Evolutionary conservation across 768 basidiomycete genomes (phyloP), one percentile per base, ranked within the genome.

Genomic region (Pleurotus eryngii): DNA sequence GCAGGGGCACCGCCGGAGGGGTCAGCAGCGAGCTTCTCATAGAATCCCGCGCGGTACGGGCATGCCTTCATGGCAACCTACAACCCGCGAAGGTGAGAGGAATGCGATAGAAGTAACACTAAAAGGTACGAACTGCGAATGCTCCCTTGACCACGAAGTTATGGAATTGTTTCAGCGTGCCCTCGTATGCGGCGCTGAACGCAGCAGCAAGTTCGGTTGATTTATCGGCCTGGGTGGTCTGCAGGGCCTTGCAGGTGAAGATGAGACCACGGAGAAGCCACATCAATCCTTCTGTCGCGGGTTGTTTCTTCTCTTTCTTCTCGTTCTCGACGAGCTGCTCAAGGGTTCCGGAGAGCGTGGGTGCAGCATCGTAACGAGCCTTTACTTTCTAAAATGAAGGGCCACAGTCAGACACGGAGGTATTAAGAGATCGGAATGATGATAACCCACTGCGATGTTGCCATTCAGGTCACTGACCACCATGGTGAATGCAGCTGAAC

Each of bases 251-350:
- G 72, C 87, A 85, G 35, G 96, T 99, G 77, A 99, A 99, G 26
- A 84, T 82, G 53, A 95, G 82, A 2, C 94, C 97, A 27, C 95
- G 86, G 48, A 95, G 80, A 49, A 99, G 82, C 97, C 97, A 99
- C 73, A 98, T 74, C 55, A 98, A 81, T 14, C 93, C 95, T 67
- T 95, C 89, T 0, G 95, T 97, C 2, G 96, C 93, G 0, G 83
- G 81, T 14, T 84, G 81, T 72, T 94, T 94, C 81, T 95, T 92
- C 74, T 93, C 90, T 20, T 73, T 74, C 71, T 90, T 87, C 73
- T 98, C 97, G 65, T 89, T 88, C 65, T 80, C 79, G 4, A 94
- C 86, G 24, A 99, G 84, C 48, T 79, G 74, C 73, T 99, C 92
- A 24, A 99, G 82, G 1, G 97, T 98, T 26, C 72, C 70, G 4